Percentiles rank a stretch among this genome's conserved stretches.
Evolutionary conservation across 352 stramenopile genomes (phyloP).

Genomic region (Globisporangium nunn): DNA sequence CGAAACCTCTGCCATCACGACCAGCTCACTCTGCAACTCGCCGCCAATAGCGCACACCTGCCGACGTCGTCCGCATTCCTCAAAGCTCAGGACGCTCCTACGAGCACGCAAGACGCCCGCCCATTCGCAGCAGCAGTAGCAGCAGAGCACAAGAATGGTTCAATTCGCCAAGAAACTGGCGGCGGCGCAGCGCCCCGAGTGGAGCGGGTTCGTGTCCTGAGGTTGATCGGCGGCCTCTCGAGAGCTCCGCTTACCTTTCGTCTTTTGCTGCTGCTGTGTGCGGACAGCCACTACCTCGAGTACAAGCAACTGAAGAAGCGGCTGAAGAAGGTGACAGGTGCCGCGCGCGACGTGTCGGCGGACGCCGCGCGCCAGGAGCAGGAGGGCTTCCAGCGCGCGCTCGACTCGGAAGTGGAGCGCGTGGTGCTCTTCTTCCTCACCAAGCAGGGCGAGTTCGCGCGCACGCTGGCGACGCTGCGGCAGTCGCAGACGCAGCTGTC

Average conservation of each 20-base stretch:
- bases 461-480: constrained; percentile 46
- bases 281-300: constrained; percentile 76
- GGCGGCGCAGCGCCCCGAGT: constrained; percentile 62
- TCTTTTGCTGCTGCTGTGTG: not conserved
- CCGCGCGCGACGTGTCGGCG: constrained; percentile 26
- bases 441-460: constrained; percentile 80
- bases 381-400: constrained; percentile 61
- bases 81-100: not conserved
- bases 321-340: constrained; percentile 63
- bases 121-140: not conserved
- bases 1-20: too few species aligned
- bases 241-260: too few species aligned
- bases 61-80: not conserved
- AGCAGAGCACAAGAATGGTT: constrained; percentile 30
- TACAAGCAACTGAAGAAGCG: constrained; percentile 89
- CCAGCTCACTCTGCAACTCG: too few species aligned
- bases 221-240: too few species aligned
- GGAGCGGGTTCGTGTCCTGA: constrained; percentile 38
- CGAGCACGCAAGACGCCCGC: too few species aligned
- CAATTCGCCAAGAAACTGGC: constrained; percentile 82
- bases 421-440: constrained; percentile 85
- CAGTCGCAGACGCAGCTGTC: constrained; percentile 37
- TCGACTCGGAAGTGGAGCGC: constrained; percentile 78
- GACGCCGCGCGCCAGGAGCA: constrained; percentile 30
- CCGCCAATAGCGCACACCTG: too few species aligned